Evolutionary conservation across 257 asterid genomes (phyloP).

Genomic region (Solanum arcanum): DNA sequence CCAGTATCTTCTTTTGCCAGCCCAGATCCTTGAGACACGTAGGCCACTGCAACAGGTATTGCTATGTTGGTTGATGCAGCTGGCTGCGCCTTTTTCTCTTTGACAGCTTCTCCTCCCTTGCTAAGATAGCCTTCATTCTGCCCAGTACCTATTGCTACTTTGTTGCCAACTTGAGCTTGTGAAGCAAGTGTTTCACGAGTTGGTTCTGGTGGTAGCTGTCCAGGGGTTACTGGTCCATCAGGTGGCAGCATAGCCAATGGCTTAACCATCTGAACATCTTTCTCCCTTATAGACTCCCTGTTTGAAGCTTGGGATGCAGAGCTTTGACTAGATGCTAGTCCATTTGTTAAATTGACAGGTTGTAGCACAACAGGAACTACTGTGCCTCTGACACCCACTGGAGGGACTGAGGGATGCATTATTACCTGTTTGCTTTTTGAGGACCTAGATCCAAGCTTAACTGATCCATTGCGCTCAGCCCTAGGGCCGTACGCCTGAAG

Average conservation of each 20-base stretch:
- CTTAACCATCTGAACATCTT: conserved; percentile 48
- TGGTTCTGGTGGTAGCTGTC: conserved; percentile 27
- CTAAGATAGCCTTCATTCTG: conserved; percentile 14
- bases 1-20: conserved; percentile 29
- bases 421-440: conserved; percentile 24
- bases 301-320: conserved; percentile 11
- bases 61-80: conserved; percentile 13
- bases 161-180: conserved; percentile 21
- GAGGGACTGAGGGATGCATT: conserved; percentile 32
- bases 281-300: conserved; percentile 30
- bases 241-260: conserved; percentile 63
- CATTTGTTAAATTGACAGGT: conserved; percentile 33
- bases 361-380: conserved; percentile 56
- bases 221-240: conserved; percentile 32
- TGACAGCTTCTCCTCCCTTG: conserved; percentile 11
- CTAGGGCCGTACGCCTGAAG: neutral
- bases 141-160: conserved; percentile 14
- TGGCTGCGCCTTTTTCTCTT: conserved; percentile 19
- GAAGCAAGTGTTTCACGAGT: conserved; percentile 4
- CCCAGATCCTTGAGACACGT: conserved; percentile 28
- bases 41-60: conserved; percentile 7
- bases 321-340: conserved; percentile 10
- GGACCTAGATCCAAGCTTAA: conserved; percentile 2
- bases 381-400: conserved; percentile 46
- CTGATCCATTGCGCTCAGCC: conserved; percentile 2